A percentile compares a stretch with the other conserved stretches of the same genome.
phyloP scores from a whole-genome alignment of 2,329 filamentous ascomycete genomes.

The Cadophora sp. region DNA sequence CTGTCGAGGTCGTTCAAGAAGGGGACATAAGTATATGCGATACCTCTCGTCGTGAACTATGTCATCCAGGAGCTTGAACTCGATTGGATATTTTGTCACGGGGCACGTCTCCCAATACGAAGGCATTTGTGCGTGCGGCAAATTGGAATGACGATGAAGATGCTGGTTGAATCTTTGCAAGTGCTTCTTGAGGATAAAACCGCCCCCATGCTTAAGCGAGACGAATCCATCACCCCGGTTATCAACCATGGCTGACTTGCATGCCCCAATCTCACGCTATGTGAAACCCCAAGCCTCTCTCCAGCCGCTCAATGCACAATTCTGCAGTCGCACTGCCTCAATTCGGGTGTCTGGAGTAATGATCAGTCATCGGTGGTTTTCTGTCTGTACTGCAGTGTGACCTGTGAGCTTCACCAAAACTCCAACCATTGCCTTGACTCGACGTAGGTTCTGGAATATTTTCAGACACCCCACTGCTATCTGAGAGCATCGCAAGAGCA shows the following conservation, averaged over 20 bases:
- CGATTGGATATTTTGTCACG: not conserved
- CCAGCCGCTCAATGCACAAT: not conserved
- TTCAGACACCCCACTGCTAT: no score
- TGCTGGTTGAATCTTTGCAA: not conserved
- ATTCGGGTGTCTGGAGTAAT: not conserved
- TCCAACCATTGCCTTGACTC: no score
- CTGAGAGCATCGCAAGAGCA: not conserved
- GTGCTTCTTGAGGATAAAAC: not conserved
- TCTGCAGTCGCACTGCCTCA: not conserved
- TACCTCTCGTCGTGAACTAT: not conserved
- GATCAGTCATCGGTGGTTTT: not conserved
- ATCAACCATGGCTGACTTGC: not conserved
- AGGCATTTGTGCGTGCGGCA: not conserved
- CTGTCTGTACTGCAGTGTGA: not conserved
- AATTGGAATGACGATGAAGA: not conserved
- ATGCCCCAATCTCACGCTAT: not conserved
- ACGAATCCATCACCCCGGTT: not conserved
- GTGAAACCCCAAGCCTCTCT: constrained; percentile 7
- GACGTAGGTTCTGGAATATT: no score
- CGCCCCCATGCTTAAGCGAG: not conserved
- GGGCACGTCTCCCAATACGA: not conserved
- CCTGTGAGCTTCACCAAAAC: no score
- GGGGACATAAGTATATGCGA: not conserved
- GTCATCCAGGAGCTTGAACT: not conserved
- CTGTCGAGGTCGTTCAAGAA: not conserved